These are phyloP conservation scores for Mortierella sp. DNA, from an alignment of 371 early-diverging fungal species.

Conservation along the genomic window DNA sequence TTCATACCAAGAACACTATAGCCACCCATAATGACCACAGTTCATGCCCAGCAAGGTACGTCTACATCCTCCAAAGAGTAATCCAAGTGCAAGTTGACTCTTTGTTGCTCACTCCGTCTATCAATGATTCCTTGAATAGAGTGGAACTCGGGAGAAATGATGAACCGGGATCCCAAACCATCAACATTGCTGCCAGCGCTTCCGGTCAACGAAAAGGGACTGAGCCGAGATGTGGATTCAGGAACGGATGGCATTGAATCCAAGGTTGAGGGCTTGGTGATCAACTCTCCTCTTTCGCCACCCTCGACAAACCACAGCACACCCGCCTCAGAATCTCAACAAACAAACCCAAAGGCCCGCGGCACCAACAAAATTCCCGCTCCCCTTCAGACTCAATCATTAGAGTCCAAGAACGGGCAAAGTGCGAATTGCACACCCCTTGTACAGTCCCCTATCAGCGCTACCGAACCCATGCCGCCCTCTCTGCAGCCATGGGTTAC, in stretches of 20 bases:
- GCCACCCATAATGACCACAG: slow-evolving; percentile 16
- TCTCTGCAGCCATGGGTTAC: slow-evolving; percentile 19
- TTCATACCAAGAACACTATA: neutral
- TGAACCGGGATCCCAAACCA: slow-evolving; percentile 13
- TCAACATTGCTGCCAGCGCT: slow-evolving; percentile 41
- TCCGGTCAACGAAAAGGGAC: slow-evolving; percentile 22
- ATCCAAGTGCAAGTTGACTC: too few species aligned
- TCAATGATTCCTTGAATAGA: too few species aligned
- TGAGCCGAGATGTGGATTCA: slow-evolving; percentile 3
- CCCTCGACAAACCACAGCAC: slow-evolving; percentile 7
- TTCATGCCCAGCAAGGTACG: slow-evolving; percentile 31
- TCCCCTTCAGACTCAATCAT: slow-evolving; percentile 28
- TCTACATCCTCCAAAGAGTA: too few species aligned
- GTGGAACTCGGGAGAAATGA: slow-evolving; percentile 28
- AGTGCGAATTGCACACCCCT: slow-evolving; percentile 2
- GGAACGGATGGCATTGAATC: slow-evolving; percentile 20
- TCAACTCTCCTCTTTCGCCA: slow-evolving; percentile 32
- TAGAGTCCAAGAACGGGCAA: slow-evolving; percentile 10
- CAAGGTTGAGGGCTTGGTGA: slow-evolving; percentile 27
- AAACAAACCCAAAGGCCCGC: slow-evolving; percentile 15
- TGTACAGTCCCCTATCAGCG: slow-evolving; percentile 13
- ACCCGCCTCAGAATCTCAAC: slow-evolving; percentile 13
- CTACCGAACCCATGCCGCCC: slow-evolving; percentile 1
- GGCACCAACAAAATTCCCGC: slow-evolving; percentile 20
- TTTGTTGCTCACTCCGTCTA: too few species aligned